Base-by-base conservation (phyloP, 306 rosid species). In the Lathyrus sativus region DNA sequence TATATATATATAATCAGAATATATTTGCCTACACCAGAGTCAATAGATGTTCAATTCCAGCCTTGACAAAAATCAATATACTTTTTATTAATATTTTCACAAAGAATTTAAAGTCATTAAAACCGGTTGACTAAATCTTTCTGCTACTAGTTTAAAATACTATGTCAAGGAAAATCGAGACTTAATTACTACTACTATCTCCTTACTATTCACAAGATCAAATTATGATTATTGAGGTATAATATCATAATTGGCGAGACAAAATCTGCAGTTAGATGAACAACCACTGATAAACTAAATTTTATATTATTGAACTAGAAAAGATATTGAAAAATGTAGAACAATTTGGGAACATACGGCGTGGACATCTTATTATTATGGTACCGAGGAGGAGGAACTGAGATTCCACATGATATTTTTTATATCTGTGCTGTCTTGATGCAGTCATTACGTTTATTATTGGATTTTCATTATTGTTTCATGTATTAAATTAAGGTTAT, bases 271-370 rank as follows among this genome's bases (percentile, higher is more conserved):
- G 87, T 84, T 78, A 71, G 89, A 79, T 74, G 76, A 86, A 74
- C 84, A 78, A 84, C 81, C 61, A 67, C 59, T 62, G 73, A 46
- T 62, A 46, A 45, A 71, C 67, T 45, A 7, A 17, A 6, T 77
- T 74, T 54, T 73, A 70, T 76, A 68, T 45, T 44, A 46, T 15
- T 39, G 65, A 76, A 78, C 51, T 41, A 48, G 55, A 81, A 78
- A 39, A 68, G 74, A 74, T 78, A 73, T 17, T 41, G 68, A 62
- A 80, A 78, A 69, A 61, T 78, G 88, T 79, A 75, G 69, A 72
- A 73, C 70, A 66, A 74, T 81, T 81, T 78, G 89, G 92, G 74
- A 82, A 87, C 90, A 83, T 70, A 74, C 74, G 72, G 85, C 82
- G 82, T 84, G 83, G 70, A 71, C 76, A 69, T 67, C 65, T 67